Evolutionary conservation across 139 green algal species (phyloP), one percentile per base, ranked within the genome.

Genomic region (Picochlorum sp.): DNA sequence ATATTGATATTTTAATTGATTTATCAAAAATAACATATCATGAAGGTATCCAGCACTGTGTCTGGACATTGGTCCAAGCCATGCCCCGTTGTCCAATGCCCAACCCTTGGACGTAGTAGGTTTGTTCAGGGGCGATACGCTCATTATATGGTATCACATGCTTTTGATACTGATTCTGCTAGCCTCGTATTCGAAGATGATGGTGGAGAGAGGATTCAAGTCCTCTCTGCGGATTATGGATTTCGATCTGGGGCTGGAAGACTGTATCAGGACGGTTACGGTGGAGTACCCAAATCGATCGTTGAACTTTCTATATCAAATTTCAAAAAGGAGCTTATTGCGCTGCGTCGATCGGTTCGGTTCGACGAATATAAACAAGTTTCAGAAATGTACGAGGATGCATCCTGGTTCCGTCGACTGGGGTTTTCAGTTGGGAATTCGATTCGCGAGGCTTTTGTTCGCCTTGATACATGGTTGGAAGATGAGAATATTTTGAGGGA

Each of bases 191-290:
- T 66, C 41, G 34, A 49, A 21, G 60, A 66, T 23, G 60, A 66
- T 21, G 10, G 7, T 7, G 60, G 60, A n/a, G 15, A 91, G 15
- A 18, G 15, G 15, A 66, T 66, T 23, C 23, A 18, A 70, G 77
- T 87, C 4, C 85, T 93, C 77, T 85, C 82, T 55, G 85, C 80
- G 45, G 87, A 94, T 61, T 94, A 93, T 49, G 88, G 89, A 52
- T 96, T 96, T 76, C 74, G 89, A 15, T 85, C 83, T 2, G 87
- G 87, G n/a, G 54, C 77, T 21, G 82, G 81, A 10, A 67, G 88
- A 9, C 68, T 96, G 49, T 95, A 96, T 62, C 74, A 92, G 51
- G 79, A 85, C 15, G 68, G 76, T n/a, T 88, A 90, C 45, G 88
- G 87, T 3, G 80, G 87, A 34, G 77, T 93, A n/a, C 88, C 88